Conservation (phyloP, 169 alveolate species). For the Toxoplasma gondii region DNA sequence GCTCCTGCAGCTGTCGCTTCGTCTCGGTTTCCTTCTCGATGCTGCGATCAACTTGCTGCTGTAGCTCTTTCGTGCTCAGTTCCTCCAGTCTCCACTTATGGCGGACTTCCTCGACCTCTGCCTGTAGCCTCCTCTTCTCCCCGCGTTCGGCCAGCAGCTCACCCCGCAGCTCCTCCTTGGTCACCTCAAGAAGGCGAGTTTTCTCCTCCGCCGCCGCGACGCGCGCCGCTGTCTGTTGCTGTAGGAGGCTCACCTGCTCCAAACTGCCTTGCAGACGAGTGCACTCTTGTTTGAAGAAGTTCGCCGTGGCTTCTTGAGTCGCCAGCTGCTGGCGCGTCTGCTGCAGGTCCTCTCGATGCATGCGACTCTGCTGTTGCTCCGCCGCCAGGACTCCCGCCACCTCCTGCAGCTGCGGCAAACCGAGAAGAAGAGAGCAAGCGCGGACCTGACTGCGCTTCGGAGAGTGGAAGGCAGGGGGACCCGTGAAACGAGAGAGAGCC, state of each 20-base stretch:
- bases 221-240: constrained; percentile 53
- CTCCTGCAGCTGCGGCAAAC: constrained; percentile 55
- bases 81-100: constrained; percentile 25
- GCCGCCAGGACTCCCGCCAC: constrained; percentile 43
- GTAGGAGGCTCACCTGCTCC: constrained; percentile 61
- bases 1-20: constrained; percentile 48
- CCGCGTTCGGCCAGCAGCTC: constrained; percentile 31
- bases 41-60: constrained; percentile 49
- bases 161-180: neutral
- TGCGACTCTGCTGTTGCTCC: constrained; percentile 56
- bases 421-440: neutral
- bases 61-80: constrained; percentile 36
- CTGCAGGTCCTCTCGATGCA: constrained; percentile 46
- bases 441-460: neutral
- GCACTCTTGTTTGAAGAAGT: constrained; percentile 54
- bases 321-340: constrained; percentile 66
- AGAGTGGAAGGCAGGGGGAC: neutral
- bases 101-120: constrained; percentile 36
- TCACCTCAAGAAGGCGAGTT: constrained; percentile 13
- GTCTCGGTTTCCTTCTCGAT: constrained; percentile 38
- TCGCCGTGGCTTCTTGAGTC: constrained; percentile 53
- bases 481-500: neutral
- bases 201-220: constrained; percentile 57
- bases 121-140: constrained; percentile 47
- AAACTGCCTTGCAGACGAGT: constrained; percentile 41